Conservation (phyloP, 345 rosid species). For the Lepidium didymum region DNA sequence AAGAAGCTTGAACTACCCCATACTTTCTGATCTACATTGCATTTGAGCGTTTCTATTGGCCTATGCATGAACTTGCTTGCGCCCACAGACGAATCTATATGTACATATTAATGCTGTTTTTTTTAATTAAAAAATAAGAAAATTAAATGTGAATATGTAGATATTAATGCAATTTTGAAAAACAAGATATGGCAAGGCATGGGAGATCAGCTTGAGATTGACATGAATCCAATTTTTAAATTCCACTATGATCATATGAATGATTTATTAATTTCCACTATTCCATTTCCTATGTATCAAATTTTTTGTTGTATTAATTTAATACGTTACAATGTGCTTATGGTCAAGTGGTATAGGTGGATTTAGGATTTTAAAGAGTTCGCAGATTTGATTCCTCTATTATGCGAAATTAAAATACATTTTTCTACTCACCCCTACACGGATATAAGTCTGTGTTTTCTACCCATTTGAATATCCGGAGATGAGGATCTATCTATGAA, state of each 20-base stretch:
- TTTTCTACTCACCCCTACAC: no score
- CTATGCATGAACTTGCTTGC: conserved; percentile 12
- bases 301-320: no score
- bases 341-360: no score
- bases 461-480: no score
- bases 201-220: conserved; percentile 4
- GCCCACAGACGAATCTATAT: conserved; percentile 14
- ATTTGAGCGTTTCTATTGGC: conserved; percentile 19
- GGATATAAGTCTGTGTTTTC: no score
- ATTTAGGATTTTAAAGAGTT: no score
- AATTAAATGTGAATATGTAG: conserved; percentile 2
- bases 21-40: conserved; percentile 6
- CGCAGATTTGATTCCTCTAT: no score
- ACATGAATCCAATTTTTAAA: background rate
- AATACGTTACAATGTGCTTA: no score
- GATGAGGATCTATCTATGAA: no score
- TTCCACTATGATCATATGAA: background rate
- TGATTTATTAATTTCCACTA: background rate
- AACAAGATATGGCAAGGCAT: background rate
- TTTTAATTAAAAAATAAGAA: background rate
- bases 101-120: background rate
- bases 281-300: no score
- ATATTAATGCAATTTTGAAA: conserved; percentile 7
- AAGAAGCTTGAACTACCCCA: conserved; percentile 21
- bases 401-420: no score